phyloP scores from a whole-genome alignment of 176 grass and related monocot species.

The Rhynchospora pubera region DNA sequence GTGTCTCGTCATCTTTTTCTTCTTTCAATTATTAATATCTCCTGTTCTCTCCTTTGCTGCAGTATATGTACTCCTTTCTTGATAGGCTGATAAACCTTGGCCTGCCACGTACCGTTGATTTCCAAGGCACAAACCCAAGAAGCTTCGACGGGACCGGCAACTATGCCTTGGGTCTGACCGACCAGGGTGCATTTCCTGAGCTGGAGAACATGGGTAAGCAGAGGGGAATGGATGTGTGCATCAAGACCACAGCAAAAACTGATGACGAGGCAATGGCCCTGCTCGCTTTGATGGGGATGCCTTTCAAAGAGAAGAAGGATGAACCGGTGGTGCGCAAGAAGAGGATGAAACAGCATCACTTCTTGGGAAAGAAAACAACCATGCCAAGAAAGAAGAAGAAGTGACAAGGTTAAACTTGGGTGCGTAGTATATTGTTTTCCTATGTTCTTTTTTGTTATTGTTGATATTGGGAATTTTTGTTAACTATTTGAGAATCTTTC shows the following conservation, averaged over 20 bases:
- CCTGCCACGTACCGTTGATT: slow-evolving; percentile 76
- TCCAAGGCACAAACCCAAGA: slow-evolving; percentile 74
- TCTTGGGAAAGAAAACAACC: slow-evolving; percentile 42
- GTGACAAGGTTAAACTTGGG: not conserved
- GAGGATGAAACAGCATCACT: slow-evolving; percentile 61
- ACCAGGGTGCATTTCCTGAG: slow-evolving; percentile 85
- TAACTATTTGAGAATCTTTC: not conserved
- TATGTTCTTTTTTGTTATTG: slow-evolving; percentile 1
- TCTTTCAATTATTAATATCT: not conserved
- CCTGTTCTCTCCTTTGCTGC: slow-evolving; percentile 11
- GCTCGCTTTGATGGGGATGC: slow-evolving; percentile 79
- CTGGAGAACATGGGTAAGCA: slow-evolving; percentile 81
- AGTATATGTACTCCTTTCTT: slow-evolving; percentile 88
- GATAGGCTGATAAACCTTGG: slow-evolving; percentile 94
- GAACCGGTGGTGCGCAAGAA: slow-evolving; percentile 33
- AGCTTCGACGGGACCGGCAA: slow-evolving; percentile 82
- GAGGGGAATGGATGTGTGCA: slow-evolving; percentile 78
- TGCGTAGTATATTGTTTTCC: not conserved
- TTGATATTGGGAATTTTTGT: not conserved
- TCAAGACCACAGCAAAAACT: slow-evolving; percentile 61
- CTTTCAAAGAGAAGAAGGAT: slow-evolving; percentile 48
- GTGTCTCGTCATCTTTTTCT: not conserved
- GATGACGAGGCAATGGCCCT: slow-evolving; percentile 55
- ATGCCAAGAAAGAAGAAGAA: slow-evolving; percentile 12
- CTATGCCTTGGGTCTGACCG: slow-evolving; percentile 55